Conservation (phyloP, 805 yeast genomes). For the Nakazawaea wyomingensis region DNA sequence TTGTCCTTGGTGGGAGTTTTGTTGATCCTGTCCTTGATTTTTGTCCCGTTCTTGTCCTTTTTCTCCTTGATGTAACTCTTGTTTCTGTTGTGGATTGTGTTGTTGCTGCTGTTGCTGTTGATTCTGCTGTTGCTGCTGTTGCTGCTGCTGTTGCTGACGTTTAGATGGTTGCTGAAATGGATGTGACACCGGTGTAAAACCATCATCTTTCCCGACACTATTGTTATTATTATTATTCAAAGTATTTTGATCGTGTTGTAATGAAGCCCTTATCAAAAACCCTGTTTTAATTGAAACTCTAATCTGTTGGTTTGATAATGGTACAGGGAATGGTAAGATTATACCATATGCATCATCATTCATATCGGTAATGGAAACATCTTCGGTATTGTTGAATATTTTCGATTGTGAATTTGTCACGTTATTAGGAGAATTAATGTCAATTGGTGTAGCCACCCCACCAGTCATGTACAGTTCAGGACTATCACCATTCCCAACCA, state of each 20-base stretch:
- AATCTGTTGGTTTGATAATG: conserved; percentile 65
- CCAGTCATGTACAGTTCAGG: conserved; percentile 13
- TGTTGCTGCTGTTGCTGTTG: not conserved
- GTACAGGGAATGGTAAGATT: conserved; percentile 54
- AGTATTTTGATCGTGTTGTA: conserved; percentile 4
- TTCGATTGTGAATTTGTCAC: conserved; percentile 2
- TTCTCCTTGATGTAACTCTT: not conserved
- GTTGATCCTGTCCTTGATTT: too few relatives aligned
- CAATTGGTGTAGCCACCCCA: conserved; percentile 10
- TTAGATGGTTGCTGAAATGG: not conserved
- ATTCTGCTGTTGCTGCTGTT: not conserved
- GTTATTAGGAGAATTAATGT: conserved; percentile 10
- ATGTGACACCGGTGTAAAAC: not conserved
- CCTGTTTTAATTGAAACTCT: conserved; percentile 70
- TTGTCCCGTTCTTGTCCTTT: not conserved
- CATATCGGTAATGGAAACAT: conserved; percentile 38
- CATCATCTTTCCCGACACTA: too few relatives aligned
- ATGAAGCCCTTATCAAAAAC: conserved; percentile 41
- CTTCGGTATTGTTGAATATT: conserved; percentile 7
- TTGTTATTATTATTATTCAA: not conserved
- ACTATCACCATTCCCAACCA: conserved; percentile 13
- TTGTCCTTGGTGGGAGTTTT: too few relatives aligned
- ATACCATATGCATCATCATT: conserved; percentile 50
- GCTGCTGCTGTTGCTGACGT: not conserved
- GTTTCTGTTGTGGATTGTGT: not conserved